A percentile compares a stretch with the other conserved stretches of the same genome.
Conservation (phyloP, 1,284 basidiomycete genomes). For the Marasmius sp. region DNA sequence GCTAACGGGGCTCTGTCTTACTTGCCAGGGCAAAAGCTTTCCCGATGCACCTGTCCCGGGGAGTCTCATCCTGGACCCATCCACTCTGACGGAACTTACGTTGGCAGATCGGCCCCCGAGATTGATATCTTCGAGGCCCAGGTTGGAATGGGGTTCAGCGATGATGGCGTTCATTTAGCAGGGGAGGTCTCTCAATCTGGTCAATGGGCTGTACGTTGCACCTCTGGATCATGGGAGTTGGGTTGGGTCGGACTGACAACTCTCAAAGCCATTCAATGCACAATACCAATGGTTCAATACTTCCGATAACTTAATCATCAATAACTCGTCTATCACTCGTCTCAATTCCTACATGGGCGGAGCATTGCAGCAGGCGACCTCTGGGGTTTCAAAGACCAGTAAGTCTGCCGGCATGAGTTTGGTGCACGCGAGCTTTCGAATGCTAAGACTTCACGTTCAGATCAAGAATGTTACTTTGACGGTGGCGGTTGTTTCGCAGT, state of each 20-base stretch:
- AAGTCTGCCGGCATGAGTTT: conserved; percentile 17
- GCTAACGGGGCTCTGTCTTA: conserved; percentile 49
- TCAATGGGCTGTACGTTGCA: conserved; percentile 64
- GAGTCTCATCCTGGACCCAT: conserved; percentile 80
- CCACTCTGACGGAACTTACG: conserved; percentile 58
- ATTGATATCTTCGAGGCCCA: conserved; percentile 81
- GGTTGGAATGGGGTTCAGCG: conserved; percentile 25
- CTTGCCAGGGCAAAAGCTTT: conserved; percentile 79
- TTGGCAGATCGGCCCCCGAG: conserved; percentile 77
- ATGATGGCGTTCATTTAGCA: conserved; percentile 36
- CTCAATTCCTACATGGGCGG: conserved; percentile 62
- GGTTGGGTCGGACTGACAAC: neutral
- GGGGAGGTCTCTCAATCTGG: conserved; percentile 69
- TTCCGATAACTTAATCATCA: conserved; percentile 47
- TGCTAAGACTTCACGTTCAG: conserved; percentile 19
- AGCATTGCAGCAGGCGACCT: conserved; percentile 67
- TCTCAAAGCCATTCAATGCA: conserved; percentile 55
- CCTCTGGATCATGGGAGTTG: neutral
- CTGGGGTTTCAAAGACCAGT: conserved; percentile 53
- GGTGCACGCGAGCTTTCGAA: neutral
- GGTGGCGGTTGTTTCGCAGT: conserved; percentile 43
- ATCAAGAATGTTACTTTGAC: conserved; percentile 51
- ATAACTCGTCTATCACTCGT: conserved; percentile 41
- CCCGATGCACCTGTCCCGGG: conserved; percentile 76
- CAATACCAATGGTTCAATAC: conserved; percentile 55